Conservation (phyloP, 192 early-diverging fungal species). For the Entrophospora sp. region DNA sequence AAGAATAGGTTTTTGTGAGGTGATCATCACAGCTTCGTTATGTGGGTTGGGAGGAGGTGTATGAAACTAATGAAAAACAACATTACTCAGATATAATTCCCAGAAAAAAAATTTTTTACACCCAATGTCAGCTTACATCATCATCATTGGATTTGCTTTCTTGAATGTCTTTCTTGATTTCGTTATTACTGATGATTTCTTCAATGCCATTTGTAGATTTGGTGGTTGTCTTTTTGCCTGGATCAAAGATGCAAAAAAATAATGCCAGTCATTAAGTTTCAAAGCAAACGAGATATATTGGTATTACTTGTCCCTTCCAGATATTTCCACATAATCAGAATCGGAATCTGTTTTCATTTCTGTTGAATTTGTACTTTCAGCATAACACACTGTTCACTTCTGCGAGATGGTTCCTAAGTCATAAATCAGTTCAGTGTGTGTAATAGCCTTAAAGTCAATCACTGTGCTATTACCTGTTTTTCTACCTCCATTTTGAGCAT, state of each 20-base stretch:
- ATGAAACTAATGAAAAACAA: not conserved
- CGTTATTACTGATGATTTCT: too few species aligned
- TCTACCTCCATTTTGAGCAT: not conserved
- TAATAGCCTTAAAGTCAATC: not conserved
- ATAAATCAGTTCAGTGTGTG: not conserved
- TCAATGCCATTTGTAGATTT: too few species aligned
- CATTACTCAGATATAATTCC: not conserved
- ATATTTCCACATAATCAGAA: not conserved
- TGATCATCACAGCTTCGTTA: not conserved
- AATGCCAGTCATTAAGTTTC: constrained; percentile 1
- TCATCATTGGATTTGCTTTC: too few species aligned
- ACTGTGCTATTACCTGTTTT: not conserved
- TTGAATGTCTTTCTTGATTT: too few species aligned
- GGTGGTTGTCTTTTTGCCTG: not conserved
- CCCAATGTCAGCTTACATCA: too few species aligned
- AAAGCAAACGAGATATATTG: not conserved
- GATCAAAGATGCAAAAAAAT: not conserved
- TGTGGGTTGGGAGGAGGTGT: not conserved
- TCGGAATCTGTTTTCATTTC: not conserved
- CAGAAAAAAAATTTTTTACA: not conserved
- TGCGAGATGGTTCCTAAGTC: not conserved
- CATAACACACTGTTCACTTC: not conserved
- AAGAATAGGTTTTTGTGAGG: constrained; percentile 10
- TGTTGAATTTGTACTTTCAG: not conserved
- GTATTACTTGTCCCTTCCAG: not conserved